A percentile compares a stretch with the other conserved stretches of the same genome.
Evolutionary conservation across 2,329 filamentous ascomycete genomes (phyloP).

Genomic region (Epichloe sylvatica): DNA sequence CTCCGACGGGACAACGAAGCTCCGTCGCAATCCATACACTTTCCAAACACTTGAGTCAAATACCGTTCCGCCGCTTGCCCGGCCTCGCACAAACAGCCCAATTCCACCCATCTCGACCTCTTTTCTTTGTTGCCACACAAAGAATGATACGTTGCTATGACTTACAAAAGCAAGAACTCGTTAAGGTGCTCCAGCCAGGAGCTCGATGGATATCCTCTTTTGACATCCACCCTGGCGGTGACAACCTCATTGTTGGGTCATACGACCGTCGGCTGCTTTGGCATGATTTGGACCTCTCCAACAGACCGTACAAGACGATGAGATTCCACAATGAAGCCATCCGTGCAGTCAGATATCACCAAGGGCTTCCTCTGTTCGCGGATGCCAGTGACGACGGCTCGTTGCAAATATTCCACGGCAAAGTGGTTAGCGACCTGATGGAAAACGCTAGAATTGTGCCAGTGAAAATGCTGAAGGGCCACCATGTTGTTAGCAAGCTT

Average conservation of each 20-base stretch:
- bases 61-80: constrained; percentile 70
- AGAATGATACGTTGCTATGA: constrained; percentile 90
- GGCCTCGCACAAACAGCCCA: constrained; percentile 74
- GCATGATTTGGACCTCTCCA: constrained; percentile 91
- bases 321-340: constrained; percentile 90
- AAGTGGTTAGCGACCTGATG: constrained; percentile 87
- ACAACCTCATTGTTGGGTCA: constrained; percentile 86
- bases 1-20: constrained; percentile 60
- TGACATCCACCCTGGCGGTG: constrained; percentile 82
- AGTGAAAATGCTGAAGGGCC: constrained; percentile 82
- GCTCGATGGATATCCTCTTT: constrained; percentile 89
- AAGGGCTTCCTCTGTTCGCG: constrained; percentile 71
- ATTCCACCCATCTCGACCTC: constrained; percentile 84
- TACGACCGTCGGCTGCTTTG: constrained; percentile 90
- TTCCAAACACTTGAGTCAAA: constrained; percentile 86
- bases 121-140: constrained; percentile 94
- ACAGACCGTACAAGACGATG: constrained; percentile 87
- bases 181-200: constrained; percentile 87
- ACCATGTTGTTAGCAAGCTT: constrained; percentile 71
- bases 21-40: constrained; percentile 91
- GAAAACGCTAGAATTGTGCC: constrained; percentile 95
- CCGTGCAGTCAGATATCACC: constrained; percentile 76
- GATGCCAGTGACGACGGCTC: constrained; percentile 92
- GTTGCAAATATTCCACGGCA: constrained; percentile 92
- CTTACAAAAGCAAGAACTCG: constrained; percentile 74